Conservation (phyloP, 495 filamentous ascomycete species). For the Xylaria scruposa region DNA sequence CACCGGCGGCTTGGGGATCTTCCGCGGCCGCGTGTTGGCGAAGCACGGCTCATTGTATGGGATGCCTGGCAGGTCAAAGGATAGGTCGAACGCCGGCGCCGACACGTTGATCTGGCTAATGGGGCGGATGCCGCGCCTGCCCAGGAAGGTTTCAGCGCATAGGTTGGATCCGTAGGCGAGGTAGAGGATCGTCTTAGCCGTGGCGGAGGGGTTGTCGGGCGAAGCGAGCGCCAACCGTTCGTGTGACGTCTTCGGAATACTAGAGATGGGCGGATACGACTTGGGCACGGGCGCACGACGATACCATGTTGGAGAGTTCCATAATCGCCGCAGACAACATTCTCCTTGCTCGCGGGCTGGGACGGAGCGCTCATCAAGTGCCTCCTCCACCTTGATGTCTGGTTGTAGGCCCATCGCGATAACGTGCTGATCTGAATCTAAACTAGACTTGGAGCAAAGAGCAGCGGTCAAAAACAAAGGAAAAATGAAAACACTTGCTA, state of each 20-base stretch:
- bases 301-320: slow-evolving; percentile 24
- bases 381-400: slow-evolving; percentile 29
- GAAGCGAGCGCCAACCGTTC: slow-evolving; percentile 38
- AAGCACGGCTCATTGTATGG: slow-evolving; percentile 93
- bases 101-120: slow-evolving; percentile 78
- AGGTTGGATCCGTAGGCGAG: slow-evolving; percentile 97
- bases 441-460: background rate
- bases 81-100: slow-evolving; percentile 76
- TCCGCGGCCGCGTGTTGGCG: slow-evolving; percentile 73
- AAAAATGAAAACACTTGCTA: slow-evolving; percentile 4
- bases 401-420: slow-evolving; percentile 27
- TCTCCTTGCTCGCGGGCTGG: slow-evolving; percentile 27
- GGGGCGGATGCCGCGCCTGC: slow-evolving; percentile 76
- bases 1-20: slow-evolving; percentile 46
- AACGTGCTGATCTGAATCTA: background rate
- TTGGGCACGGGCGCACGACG: background rate
- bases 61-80: slow-evolving; percentile 84
- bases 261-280: slow-evolving; percentile 29
- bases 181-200: slow-evolving; percentile 72
- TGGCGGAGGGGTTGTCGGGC: slow-evolving; percentile 25
- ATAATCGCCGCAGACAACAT: slow-evolving; percentile 25
- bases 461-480: background rate
- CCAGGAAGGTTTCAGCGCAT: slow-evolving; percentile 74
- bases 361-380: slow-evolving; percentile 10
- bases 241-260: slow-evolving; percentile 35